Evolutionary conservation across 768 basidiomycete species (phyloP).

Genomic region (Russula brevipes): DNA sequence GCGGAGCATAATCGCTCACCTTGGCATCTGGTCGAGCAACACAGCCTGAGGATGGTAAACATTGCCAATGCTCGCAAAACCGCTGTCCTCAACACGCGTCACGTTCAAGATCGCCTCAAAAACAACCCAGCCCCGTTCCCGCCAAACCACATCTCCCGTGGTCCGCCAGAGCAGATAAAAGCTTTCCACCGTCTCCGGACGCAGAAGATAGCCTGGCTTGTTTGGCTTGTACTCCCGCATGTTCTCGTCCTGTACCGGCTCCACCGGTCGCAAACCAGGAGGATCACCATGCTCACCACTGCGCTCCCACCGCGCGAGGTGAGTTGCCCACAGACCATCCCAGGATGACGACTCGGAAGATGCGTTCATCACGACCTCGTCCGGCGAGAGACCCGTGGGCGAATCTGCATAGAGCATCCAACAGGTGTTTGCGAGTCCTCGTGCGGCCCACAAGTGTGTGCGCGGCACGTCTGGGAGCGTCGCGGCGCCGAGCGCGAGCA

Average conservation of each 20-base stretch:
- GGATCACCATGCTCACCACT: constrained; percentile 9
- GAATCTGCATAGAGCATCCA: constrained; percentile 71
- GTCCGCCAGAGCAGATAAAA: constrained; percentile 66
- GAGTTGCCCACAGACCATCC: constrained; percentile 7
- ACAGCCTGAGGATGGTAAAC: constrained; percentile 42
- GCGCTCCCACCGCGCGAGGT: constrained; percentile 27
- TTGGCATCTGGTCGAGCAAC: constrained; percentile 59
- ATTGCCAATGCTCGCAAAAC: constrained; percentile 51
- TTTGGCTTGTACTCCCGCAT: constrained; percentile 49
- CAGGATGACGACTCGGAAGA: constrained; percentile 6
- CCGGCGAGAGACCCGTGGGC: constrained; percentile 63
- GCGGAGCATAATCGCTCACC: constrained; percentile 38
- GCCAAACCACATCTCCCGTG: constrained; percentile 64
- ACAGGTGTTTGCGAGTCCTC: constrained; percentile 69
- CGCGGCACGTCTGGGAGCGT: constrained; percentile 53
- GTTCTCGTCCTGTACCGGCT: neutral
- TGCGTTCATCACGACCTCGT: constrained; percentile 40
- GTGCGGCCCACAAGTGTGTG: constrained; percentile 69
- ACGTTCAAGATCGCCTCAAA: constrained; percentile 61
- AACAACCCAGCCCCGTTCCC: constrained; percentile 64
- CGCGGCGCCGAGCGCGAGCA: constrained; percentile 67
- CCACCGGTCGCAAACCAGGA: constrained; percentile 2
- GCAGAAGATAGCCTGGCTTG: constrained; percentile 48
- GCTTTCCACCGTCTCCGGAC: constrained; percentile 73
- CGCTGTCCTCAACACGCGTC: constrained; percentile 50